phyloP scores from a whole-genome alignment of 139 green algal species.

The Chlamydomonas sp. region DNA sequence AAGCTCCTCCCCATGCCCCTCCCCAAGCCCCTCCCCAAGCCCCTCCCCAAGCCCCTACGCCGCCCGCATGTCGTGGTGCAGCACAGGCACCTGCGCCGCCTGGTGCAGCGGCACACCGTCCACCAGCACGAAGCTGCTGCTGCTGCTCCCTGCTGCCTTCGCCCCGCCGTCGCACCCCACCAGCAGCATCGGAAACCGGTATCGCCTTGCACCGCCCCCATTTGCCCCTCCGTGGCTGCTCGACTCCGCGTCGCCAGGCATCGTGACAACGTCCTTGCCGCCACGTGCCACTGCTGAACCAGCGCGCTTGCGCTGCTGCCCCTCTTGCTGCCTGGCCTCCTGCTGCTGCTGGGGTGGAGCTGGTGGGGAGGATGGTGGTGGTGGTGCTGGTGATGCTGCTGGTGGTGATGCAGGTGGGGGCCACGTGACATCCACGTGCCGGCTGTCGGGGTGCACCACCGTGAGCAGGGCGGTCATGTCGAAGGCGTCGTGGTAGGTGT shows the following conservation, averaged over 20 bases:
- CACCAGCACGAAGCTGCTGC: slow-evolving; percentile 16
- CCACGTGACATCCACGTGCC: slow-evolving; percentile 14
- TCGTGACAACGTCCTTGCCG: too few relatives aligned
- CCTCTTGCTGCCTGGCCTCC: too few relatives aligned
- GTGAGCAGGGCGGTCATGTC: slow-evolving; percentile 35
- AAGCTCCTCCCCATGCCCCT: neutral
- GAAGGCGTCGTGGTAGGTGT: slow-evolving; percentile 25
- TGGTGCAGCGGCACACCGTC: slow-evolving; percentile 21
- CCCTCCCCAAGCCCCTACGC: neutral
- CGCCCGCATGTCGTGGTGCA: slow-evolving; percentile 17
- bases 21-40: neutral
- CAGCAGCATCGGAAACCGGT: slow-evolving; percentile 24
- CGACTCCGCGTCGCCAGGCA: too few relatives aligned
- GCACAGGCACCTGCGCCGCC: slow-evolving; percentile 17
- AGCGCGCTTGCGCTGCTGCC: too few relatives aligned
- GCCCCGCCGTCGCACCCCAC: neutral
- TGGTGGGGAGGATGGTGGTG: neutral
- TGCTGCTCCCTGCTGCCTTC: too few relatives aligned
- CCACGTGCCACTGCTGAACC: too few relatives aligned
- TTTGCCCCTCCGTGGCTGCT: neutral
- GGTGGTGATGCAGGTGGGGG: neutral
- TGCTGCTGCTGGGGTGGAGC: neutral
- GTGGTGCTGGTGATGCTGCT: too few relatives aligned
- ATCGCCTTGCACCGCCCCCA: neutral
- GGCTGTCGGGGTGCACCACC: slow-evolving; percentile 25